Conservation (phyloP, 768 basidiomycete genomes). For the Boletales sp. region DNA sequence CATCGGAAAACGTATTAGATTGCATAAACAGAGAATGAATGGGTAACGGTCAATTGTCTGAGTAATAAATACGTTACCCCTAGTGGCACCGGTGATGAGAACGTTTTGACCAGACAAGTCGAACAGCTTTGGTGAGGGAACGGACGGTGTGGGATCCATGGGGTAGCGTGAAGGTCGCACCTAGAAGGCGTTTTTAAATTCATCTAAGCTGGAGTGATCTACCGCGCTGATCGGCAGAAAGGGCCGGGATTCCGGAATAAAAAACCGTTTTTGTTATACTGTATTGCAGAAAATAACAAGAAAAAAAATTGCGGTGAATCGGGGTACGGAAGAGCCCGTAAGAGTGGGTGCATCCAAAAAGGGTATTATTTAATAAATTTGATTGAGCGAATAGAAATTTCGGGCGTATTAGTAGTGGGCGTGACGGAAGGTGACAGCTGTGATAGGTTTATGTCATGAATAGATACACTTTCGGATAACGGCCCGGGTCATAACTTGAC, state of each 20-base stretch:
- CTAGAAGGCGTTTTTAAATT: constrained; percentile 20
- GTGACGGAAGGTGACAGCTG: constrained; percentile 22
- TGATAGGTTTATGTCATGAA: constrained; percentile 26
- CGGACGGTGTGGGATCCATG: constrained; percentile 54
- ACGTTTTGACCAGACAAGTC: constrained; percentile 62
- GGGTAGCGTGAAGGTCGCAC: constrained; percentile 5
- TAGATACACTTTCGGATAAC: constrained; percentile 25
- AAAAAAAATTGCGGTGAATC: constrained; percentile 12
- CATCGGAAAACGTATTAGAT: constrained; percentile 9
- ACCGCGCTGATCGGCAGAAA: constrained; percentile 30
- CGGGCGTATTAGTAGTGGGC: constrained; percentile 12
- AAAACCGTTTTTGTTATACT: constrained; percentile 4
- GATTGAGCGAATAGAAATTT: constrained; percentile 15
- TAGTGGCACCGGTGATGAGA: constrained; percentile 77
- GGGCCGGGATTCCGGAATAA: constrained; percentile 25
- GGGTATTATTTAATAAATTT: constrained; percentile 17
- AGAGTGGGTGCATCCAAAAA: constrained; percentile 18
- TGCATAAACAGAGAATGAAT: constrained; percentile 11
- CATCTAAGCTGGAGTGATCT: constrained; percentile 14
- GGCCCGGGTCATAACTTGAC: constrained; percentile 30
- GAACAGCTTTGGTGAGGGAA: constrained; percentile 58
- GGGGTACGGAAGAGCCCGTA: constrained; percentile 9
- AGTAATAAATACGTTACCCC: constrained; percentile 48
- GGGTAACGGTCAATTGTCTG: constrained; percentile 5
- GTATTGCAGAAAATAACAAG: constrained; percentile 3